A percentile compares a stretch with the other conserved stretches of the same genome.
Conservation (phyloP, 805 yeast genomes). For the Ogataea pilisensis region DNA sequence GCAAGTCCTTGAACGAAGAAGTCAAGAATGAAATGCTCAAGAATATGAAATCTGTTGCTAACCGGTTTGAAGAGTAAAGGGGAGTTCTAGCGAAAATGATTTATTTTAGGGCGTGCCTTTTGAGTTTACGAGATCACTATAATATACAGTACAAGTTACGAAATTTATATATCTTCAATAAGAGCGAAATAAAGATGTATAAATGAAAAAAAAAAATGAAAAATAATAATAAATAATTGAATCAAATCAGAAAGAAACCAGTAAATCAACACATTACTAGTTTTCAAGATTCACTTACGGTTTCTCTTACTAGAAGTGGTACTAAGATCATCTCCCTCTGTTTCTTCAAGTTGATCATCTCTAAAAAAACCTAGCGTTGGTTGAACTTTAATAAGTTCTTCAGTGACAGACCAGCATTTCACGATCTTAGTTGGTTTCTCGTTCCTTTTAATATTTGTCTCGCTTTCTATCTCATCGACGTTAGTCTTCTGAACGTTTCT, state of each 20-base stretch:
- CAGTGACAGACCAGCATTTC: slow-evolving; percentile 23
- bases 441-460: too few species aligned
- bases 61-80: slow-evolving; percentile 13
- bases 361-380: slow-evolving; percentile 19
- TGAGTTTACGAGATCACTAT: too few species aligned
- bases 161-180: too few species aligned
- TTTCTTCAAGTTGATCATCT: background rate
- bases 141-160: too few species aligned
- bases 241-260: too few species aligned
- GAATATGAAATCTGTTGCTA: slow-evolving; percentile 10
- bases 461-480: too few species aligned
- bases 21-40: slow-evolving; percentile 22
- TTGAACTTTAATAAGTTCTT: slow-evolving; percentile 13
- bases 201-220: background rate
- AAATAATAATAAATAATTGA: background rate
- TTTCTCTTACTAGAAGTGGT: background rate
- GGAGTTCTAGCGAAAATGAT: too few species aligned
- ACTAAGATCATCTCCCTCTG: too few species aligned
- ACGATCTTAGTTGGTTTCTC: background rate
- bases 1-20: slow-evolving; percentile 24
- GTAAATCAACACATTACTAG: too few species aligned
- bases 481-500: too few species aligned
- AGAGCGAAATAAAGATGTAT: background rate
- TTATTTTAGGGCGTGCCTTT: too few species aligned
- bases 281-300: background rate